Evolutionary conservation across 108 stramenopile genomes (phyloP), one percentile per base, ranked within the genome.

Genomic region (Discostella pseudostelligera): DNA sequence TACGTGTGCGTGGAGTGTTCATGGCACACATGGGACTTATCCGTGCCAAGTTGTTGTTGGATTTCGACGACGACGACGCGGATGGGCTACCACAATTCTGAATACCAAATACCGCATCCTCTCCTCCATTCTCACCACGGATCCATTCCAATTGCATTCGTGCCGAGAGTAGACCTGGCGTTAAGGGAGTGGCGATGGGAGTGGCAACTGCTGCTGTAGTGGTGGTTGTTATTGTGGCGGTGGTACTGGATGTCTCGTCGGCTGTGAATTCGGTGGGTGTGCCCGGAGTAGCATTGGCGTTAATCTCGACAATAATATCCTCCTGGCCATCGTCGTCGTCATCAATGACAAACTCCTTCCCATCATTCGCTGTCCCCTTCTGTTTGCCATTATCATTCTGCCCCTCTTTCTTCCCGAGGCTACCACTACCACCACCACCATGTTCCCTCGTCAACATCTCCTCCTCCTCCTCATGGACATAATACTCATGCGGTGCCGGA

Each of bases 141-240:
- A 64, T 26, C 75, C 75, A 76, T 36, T 76, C 75, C 39, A 63
- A 67, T 53, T 76, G 75, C 75, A 76, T 76, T 25, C 75, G 36
- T 32, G 75, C 75, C 61, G 75, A 69, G 39, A 76, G 62, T 11
- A 76, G 62, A 16, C 75, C 75, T 3, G 67, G 75, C 17, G 65
- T 74, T 2, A 25, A 11, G 32, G 21, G 64, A n/a, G 47, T 35
- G 46, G 35, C 12, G 35, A 3, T 6, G 7, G 59, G 20, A 16
- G 55, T 35, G 55, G n/a, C 32, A 9, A 24, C 26, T 17, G 16
- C 24, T 22, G 51, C n/a, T 24, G 55, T 56, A 12, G 55, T 8
- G 9, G 21, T 59, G 42, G 16, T 44, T 45, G 22, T 2, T 21
- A 20, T 48, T 10, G 14, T 62, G 8, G 25, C 25, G 45, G 45